Conservation (phyloP, 1,284 basidiomycete genomes). For the Grifola frondosa region DNA sequence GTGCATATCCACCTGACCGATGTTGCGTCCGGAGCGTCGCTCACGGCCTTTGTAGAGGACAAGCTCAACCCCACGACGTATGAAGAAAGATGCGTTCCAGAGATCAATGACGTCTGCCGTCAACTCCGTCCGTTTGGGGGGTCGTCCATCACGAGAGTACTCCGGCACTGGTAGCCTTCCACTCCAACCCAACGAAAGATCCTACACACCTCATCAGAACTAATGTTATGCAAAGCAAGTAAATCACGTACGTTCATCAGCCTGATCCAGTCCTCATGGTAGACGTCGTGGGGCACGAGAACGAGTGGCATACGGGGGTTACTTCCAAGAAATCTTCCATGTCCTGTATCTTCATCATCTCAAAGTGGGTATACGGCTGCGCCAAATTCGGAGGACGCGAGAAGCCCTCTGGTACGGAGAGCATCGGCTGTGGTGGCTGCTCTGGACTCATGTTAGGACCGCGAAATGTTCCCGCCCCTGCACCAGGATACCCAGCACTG, state of each 20-base stretch:
- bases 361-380: conserved; percentile 68
- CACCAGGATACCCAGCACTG: conserved; percentile 16
- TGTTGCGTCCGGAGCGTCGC: conserved; percentile 61
- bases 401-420: conserved; percentile 68
- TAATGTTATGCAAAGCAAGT: conserved; percentile 2
- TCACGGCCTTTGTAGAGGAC: conserved; percentile 74
- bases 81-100: conserved; percentile 77
- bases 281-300: conserved; percentile 74
- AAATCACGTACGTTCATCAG: conserved; percentile 61
- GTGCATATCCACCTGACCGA: conserved; percentile 53
- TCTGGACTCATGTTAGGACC: conserved; percentile 27
- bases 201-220: conserved; percentile 40
- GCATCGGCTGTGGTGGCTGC: conserved; percentile 44
- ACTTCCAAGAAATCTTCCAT: conserved; percentile 70
- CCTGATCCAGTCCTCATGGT: conserved; percentile 73
- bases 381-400: conserved; percentile 64
- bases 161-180: conserved; percentile 66
- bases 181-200: conserved; percentile 68
- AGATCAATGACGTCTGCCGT: conserved; percentile 69
- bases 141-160: conserved; percentile 42
- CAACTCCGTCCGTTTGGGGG: conserved; percentile 56
- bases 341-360: conserved; percentile 65
- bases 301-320: conserved; percentile 70
- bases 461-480: conserved; percentile 13
- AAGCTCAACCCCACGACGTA: conserved; percentile 66